Evolutionary conservation across 371 early-diverging fungal species (phyloP).

Genomic region (Mucor circinelloides): DNA sequence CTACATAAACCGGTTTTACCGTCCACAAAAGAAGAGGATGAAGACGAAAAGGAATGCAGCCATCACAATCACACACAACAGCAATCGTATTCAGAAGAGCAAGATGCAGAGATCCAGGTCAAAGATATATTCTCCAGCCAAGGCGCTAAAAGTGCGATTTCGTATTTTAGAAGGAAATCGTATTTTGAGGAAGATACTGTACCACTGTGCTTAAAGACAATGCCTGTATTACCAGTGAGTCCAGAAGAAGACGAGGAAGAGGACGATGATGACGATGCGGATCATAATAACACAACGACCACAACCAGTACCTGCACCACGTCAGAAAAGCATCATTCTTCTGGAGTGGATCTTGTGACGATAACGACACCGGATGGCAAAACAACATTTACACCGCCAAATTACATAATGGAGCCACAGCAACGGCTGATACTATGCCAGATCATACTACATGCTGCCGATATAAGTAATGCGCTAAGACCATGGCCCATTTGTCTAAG

Average conservation of each 20-base stretch:
- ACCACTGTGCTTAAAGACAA: conserved; percentile 15
- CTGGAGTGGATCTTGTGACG: conserved; percentile 14
- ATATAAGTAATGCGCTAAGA: conserved; percentile 85
- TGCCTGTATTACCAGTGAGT: conserved; percentile 21
- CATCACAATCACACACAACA: background rate
- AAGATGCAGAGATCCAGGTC: conserved; percentile 19
- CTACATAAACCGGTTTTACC: conserved; percentile 24
- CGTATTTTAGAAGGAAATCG: conserved; percentile 33
- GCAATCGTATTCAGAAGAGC: background rate
- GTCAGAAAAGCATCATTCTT: conserved; percentile 4
- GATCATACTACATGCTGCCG: conserved; percentile 82
- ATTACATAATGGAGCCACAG: conserved; percentile 29
- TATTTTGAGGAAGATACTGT: conserved; percentile 34
- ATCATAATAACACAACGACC: background rate
- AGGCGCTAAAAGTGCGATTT: conserved; percentile 42
- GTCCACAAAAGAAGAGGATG: conserved; percentile 27
- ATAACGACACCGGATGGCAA: conserved; percentile 8
- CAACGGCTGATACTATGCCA: conserved; percentile 61
- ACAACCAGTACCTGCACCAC: background rate
- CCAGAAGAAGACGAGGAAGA: conserved; percentile 23
- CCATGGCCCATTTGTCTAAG: conserved; percentile 82
- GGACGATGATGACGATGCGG: conserved; percentile 2
- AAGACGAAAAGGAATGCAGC: conserved; percentile 15
- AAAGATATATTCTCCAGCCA: conserved; percentile 44
- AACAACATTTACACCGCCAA: conserved; percentile 18